Percentiles rank a stretch among this genome's conserved stretches.
These are phyloP conservation scores for Schizochytrium sp. DNA, from an alignment of 108 stramenopile genomes.

Conservation along the genomic window DNA sequence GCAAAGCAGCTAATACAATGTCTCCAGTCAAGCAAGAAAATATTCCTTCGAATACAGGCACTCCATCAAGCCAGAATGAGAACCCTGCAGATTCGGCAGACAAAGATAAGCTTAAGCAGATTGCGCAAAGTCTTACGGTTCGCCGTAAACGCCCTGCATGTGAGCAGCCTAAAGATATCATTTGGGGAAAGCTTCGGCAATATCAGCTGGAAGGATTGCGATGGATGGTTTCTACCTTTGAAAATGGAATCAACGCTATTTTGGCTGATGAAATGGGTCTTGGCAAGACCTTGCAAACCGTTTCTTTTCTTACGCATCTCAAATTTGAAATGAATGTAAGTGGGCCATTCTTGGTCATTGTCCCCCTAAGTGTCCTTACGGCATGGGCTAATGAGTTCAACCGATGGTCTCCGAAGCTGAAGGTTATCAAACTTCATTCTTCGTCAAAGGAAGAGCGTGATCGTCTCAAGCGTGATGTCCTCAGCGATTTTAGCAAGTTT, in stretches of 20 bases:
- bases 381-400: constrained; percentile 98
- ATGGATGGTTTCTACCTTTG: constrained; percentile 93
- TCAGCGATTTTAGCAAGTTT: constrained; percentile 75
- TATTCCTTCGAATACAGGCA: background rate
- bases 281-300: constrained; percentile 93
- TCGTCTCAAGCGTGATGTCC: constrained; percentile 56
- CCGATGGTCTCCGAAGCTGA: constrained; percentile 92
- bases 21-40: no score
- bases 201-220: constrained; percentile 81
- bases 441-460: constrained; percentile 73
- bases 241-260: constrained; percentile 93
- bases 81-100: background rate
- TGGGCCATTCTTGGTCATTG: constrained; percentile 95
- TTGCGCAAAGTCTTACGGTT: background rate
- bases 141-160: constrained; percentile 21
- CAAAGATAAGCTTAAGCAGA: constrained; percentile 5
- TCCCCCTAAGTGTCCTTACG: constrained; percentile 96
- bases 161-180: constrained; percentile 44
- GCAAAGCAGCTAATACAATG: background rate
- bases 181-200: constrained; percentile 68
- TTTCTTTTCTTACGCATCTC: constrained; percentile 84
- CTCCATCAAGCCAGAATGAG: background rate
- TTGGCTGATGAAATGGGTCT: constrained; percentile 84
- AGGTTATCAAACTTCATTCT: constrained; percentile 82
- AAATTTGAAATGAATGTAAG: constrained; percentile 84